Base-by-base conservation (phyloP, 192 early-diverging fungal genomes). In the Rhizophagus sp. region DNA sequence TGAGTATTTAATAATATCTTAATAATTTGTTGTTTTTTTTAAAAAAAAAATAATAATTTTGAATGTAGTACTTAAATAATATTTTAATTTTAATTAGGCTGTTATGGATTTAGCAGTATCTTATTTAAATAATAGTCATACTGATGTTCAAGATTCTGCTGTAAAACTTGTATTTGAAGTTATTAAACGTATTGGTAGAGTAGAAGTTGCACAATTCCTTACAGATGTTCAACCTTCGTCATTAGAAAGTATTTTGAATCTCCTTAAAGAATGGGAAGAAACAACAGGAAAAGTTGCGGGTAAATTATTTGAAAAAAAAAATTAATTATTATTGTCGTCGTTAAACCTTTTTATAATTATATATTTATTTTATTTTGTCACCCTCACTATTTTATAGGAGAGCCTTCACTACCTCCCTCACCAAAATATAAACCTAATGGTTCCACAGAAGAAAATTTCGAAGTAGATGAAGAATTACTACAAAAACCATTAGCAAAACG, bases 61-160 rank as follows among this genome's bases (percentile, higher is more conserved):
- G 1, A 27, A 19, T 30, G 30, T 12, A 67, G 2, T 13, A 15
- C 8, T 50, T 24, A 30, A 11, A 11, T 2, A 3, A 12, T 73
- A 25, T 15, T 25, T 27, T 79, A 17, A 30, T 30, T 30, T 30
- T 30, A 4, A 62, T 30, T 78, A 89, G 89, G 68, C 79, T 49
- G 85, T 89, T 44, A 90, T 92, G 78, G 78, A 82, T 62, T 91
- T 93, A 69, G 81, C 84, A 3, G 62, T 84, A 64, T 90, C 88
- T 7, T 89, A 89, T 62, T 77, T 92, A 47, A 86, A 89, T 19
- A 86, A 94, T 79, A 87, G 83, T 61, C 92, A 89, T 64, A 81
- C 76, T 1, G 91, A 92, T 62, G 89, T 94, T 36, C 88, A 91
- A 11, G 88, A 91, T 61, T 83, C 85, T 2, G 87, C 92, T 9